Conservation (phyloP, 2,329 filamentous ascomycete genomes). For the Alternaria postmessia region DNA sequence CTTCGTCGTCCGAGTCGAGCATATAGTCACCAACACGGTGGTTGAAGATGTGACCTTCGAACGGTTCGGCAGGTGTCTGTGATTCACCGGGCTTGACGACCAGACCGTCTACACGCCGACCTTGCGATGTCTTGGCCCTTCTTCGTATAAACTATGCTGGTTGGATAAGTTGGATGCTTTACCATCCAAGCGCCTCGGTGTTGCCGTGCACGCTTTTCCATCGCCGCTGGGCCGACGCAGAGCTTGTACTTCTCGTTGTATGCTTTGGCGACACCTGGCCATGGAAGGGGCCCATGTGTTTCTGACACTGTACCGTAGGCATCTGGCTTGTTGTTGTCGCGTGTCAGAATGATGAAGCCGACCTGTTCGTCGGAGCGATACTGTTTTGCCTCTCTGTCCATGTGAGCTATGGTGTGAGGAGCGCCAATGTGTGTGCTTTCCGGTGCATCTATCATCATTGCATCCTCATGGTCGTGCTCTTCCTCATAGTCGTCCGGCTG, state of each 20-base stretch:
- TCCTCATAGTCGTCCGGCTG: background rate
- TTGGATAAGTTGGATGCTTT: constrained; percentile 13
- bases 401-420: background rate
- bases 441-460: too few relatives aligned
- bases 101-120: background rate
- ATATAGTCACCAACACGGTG: background rate
- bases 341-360: constrained; percentile 18
- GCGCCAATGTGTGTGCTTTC: background rate
- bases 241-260: constrained; percentile 18
- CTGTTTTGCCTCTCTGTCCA: constrained; percentile 1
- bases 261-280: constrained; percentile 11
- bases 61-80: background rate
- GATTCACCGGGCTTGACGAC: background rate
- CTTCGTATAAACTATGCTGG: constrained; percentile 14
- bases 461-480: background rate
- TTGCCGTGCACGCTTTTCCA: constrained; percentile 22
- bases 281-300: constrained; percentile 12
- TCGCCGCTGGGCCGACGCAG: constrained; percentile 12
- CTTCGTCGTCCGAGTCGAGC: too few relatives aligned
- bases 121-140: background rate
- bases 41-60: background rate
- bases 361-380: constrained; percentile 14
- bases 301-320: constrained; percentile 16
- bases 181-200: constrained; percentile 12
- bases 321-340: constrained; percentile 23